Evolutionary conservation across 2,329 filamentous ascomycete genomes (phyloP).

Genomic region (Chaetomiaceae sp.): DNA sequence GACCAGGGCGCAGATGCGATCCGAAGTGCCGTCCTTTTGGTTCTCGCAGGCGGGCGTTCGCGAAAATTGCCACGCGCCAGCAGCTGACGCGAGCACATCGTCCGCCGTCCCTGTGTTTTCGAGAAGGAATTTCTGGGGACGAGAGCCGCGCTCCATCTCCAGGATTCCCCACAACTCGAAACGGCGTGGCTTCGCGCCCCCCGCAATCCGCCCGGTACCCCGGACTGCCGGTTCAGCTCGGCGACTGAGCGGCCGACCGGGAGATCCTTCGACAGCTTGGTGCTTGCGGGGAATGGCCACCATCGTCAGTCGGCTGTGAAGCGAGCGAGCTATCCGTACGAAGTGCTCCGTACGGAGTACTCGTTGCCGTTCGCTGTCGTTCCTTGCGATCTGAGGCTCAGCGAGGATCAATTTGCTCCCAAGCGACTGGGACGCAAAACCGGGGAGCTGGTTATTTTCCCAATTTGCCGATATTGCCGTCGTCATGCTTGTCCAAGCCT

Average conservation of each 20-base stretch:
- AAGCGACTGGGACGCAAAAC: conserved; percentile 16
- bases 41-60: neutral
- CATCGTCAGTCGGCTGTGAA: too few relatives aligned
- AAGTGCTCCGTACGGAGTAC: too few relatives aligned
- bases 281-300: neutral
- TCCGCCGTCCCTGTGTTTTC: neutral
- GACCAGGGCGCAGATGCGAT: neutral
- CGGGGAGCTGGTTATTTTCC: conserved; percentile 15
- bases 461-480: conserved; percentile 23
- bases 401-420: neutral
- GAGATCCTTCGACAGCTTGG: neutral
- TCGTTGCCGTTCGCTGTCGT: neutral
- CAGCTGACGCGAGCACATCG: neutral
- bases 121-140: neutral
- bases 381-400: conserved; percentile 2
- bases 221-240: neutral
- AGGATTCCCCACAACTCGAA: conserved; percentile 1
- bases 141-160: neutral
- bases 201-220: neutral
- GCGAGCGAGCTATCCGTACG: too few relatives aligned
- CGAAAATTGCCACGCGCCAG: neutral
- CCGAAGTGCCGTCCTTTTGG: conserved; percentile 1
- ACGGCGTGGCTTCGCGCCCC: neutral
- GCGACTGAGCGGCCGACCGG: neutral
- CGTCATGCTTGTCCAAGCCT: conserved; percentile 13